phyloP scores from a whole-genome alignment of 1,284 basidiomycete genomes.

The Golubevia sp. region DNA sequence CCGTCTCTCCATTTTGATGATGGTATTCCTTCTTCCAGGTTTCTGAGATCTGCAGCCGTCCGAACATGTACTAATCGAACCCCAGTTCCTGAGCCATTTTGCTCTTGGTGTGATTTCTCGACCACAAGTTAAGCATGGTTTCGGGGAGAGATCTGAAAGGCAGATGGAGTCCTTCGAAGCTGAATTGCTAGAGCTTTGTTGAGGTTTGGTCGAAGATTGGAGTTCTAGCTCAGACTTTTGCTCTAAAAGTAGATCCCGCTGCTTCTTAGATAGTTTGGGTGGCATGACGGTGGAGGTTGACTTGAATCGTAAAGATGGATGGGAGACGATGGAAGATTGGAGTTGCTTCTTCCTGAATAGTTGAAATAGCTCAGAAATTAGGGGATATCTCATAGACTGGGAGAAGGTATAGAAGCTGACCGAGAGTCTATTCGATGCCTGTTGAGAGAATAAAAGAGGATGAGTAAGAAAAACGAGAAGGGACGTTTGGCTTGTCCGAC shows the following conservation, averaged over 20 bases:
- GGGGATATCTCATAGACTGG: too few relatives aligned
- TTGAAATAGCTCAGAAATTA: too few relatives aligned
- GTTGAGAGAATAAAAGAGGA: too few relatives aligned
- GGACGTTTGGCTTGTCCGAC: too few relatives aligned
- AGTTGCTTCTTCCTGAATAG: too few relatives aligned
- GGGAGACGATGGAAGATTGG: too few relatives aligned
- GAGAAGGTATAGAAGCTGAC: too few relatives aligned
- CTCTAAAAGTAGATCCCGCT: not conserved
- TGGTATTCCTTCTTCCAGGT: not conserved
- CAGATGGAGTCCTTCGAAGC: not conserved
- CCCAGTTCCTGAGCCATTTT: conserved; percentile 40
- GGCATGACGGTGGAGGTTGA: too few relatives aligned
- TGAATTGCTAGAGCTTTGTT: not conserved
- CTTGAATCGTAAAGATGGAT: too few relatives aligned
- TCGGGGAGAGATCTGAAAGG: conserved; percentile 5
- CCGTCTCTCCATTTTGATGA: not conserved
- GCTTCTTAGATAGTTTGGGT: not conserved
- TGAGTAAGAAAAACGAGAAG: too few relatives aligned
- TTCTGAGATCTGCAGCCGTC: conserved; percentile 16
- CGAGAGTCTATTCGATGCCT: too few relatives aligned
- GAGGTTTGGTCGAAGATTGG: not conserved
- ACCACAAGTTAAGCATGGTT: conserved; percentile 34
- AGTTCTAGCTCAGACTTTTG: not conserved
- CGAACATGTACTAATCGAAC: conserved; percentile 31
- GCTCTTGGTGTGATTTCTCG: conserved; percentile 40